Percentiles rank a stretch among this genome's conserved stretches.
Evolutionary conservation across 495 filamentous ascomycete genomes (phyloP).

Genomic region (Hamigera avellanea): DNA sequence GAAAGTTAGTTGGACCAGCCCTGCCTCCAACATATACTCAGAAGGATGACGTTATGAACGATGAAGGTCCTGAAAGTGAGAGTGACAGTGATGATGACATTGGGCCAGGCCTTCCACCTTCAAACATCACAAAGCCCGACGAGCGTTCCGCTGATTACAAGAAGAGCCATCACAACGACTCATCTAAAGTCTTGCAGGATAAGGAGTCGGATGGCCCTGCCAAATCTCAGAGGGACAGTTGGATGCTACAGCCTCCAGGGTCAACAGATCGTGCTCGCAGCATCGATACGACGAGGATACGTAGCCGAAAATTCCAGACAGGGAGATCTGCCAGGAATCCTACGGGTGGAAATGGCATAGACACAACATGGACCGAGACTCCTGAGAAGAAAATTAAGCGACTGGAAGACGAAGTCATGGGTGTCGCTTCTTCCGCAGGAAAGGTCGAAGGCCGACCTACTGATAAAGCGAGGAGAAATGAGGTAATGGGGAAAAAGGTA

Average conservation of each 20-base stretch:
- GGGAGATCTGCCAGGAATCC: constrained; percentile 46
- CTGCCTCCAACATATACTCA: constrained; percentile 33
- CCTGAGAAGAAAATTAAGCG: constrained; percentile 77
- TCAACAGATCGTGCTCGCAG: constrained; percentile 48
- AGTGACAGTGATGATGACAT: constrained; percentile 54
- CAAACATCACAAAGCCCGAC: constrained; percentile 15
- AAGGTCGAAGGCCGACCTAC: no score
- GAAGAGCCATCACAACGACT: constrained; percentile 7
- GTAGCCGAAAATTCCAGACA: constrained; percentile 73
- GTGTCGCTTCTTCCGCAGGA: constrained; percentile 33
- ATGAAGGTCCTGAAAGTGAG: constrained; percentile 8
- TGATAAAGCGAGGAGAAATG: constrained; percentile 14
- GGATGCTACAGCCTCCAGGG: constrained; percentile 86
- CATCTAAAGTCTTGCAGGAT: constrained; percentile 15
- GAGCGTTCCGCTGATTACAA: constrained; percentile 8
- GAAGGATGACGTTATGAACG: not conserved
- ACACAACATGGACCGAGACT: constrained; percentile 82
- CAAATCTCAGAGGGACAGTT: constrained; percentile 62
- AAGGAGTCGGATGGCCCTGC: constrained; percentile 9
- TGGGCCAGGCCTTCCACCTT: constrained; percentile 69
- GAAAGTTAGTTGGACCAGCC: constrained; percentile 37
- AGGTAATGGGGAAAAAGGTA: constrained; percentile 40
- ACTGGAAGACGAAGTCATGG: constrained; percentile 76
- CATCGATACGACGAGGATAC: constrained; percentile 75
- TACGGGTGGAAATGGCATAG: constrained; percentile 24